These are phyloP conservation scores for Glomus cerebriforme DNA, from an alignment of 192 early-diverging fungal genomes.

Conservation along the genomic window DNA sequence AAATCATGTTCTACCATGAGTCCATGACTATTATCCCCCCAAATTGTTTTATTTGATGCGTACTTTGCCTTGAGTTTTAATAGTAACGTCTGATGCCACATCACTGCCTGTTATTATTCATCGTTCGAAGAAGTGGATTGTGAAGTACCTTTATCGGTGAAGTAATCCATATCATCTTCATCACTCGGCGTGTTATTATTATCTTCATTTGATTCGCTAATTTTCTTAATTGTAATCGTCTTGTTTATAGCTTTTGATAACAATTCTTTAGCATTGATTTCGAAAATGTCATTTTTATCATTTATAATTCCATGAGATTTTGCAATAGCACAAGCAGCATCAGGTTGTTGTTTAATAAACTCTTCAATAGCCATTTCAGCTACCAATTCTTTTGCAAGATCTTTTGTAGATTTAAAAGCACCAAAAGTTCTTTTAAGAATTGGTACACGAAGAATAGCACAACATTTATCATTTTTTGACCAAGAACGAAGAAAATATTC, in stretches of 20 bases:
- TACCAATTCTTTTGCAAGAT: neutral
- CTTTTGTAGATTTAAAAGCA: neutral
- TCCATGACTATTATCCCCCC: no score
- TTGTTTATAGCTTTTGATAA: neutral
- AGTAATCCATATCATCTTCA: no score
- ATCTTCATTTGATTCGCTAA: no score
- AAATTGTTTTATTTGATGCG: no score
- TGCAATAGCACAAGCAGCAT: neutral
- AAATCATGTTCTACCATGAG: no score
- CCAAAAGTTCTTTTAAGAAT: conserved; percentile 15
- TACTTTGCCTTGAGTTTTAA: no score
- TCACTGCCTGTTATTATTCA: no score
- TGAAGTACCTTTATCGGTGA: no score
- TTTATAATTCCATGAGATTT: neutral
- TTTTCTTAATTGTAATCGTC: no score
- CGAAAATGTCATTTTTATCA: neutral
- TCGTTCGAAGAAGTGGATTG: no score
- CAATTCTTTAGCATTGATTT: neutral
- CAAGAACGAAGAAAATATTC: neutral
- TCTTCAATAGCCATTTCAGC: conserved; percentile 13
- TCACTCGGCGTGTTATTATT: no score
- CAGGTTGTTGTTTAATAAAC: conserved; percentile 5
- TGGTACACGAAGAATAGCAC: conserved; percentile 15
- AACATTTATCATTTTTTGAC: neutral
- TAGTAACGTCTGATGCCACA: no score